These are phyloP conservation scores for Paecilomyces sp. DNA, from an alignment of 2,329 filamentous ascomycete species.

Conservation along the genomic window DNA sequence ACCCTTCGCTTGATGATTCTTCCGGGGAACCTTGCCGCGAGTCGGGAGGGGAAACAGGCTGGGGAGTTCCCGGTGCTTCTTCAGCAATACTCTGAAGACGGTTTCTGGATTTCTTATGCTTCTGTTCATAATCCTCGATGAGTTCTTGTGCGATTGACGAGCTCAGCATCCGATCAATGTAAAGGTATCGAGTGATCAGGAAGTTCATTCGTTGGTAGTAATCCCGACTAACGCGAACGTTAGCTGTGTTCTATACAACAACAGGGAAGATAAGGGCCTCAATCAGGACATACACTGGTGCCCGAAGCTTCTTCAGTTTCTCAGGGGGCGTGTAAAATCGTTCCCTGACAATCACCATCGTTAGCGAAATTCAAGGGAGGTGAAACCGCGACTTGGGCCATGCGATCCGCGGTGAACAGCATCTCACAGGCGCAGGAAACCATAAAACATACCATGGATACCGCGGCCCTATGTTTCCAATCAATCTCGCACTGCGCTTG, in stretches of 20 bases:
- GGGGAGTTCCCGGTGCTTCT: constrained; percentile 41
- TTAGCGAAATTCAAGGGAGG: not conserved
- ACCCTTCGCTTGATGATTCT: not conserved
- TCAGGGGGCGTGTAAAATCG: constrained; percentile 77
- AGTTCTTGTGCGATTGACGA: constrained; percentile 88
- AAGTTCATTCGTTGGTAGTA: constrained; percentile 90
- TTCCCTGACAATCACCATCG: constrained; percentile 40
- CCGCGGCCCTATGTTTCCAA: constrained; percentile 78
- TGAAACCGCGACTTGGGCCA: not conserved
- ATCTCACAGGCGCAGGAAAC: not conserved
- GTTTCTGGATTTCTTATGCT: constrained; percentile 50
- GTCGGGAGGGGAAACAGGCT: constrained; percentile 18
- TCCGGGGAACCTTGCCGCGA: not conserved
- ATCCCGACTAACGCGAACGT: constrained; percentile 47
- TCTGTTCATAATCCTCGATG: constrained; percentile 76
- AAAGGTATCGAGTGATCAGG: constrained; percentile 84
- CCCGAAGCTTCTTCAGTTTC: constrained; percentile 63
- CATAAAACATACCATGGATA: constrained; percentile 60
- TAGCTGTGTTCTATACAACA: not conserved
- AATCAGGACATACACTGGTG: constrained; percentile 51
- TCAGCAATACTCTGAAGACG: constrained; percentile 67
- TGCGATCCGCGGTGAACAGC: not conserved
- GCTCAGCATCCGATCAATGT: constrained; percentile 84
- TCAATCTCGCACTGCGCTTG: constrained; percentile 63
- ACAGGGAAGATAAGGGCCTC: not conserved